Evolutionary conservation across 2,329 filamentous ascomycete genomes (phyloP).

Genomic region (Erysiphe neolycopersici): DNA sequence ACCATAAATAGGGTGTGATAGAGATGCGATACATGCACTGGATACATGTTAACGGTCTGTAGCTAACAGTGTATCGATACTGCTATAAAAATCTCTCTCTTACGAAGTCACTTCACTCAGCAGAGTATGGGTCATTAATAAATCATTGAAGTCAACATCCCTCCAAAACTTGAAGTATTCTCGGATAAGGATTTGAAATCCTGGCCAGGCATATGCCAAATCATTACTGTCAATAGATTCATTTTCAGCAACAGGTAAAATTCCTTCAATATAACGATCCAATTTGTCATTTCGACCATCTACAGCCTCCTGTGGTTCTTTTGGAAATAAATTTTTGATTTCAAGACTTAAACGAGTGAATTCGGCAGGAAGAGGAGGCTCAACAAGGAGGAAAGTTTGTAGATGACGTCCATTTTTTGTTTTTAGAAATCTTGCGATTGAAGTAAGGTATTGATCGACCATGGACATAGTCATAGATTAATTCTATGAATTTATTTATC

Average conservation of each 20-base stretch:
- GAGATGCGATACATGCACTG: conserved; percentile 59
- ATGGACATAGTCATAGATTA: conserved; percentile 24
- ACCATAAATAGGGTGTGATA: conserved; percentile 55
- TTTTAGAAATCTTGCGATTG: conserved; percentile 33
- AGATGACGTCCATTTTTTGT: conserved; percentile 36
- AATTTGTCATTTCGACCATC: conserved; percentile 16
- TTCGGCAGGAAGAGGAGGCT: conserved; percentile 38
- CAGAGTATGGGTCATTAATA: conserved; percentile 47
- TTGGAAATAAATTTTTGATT: conserved; percentile 25
- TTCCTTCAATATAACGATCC: conserved; percentile 33
- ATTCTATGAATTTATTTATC: not conserved
- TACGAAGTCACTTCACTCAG: conserved; percentile 53
- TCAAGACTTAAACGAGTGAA: conserved; percentile 44
- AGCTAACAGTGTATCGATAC: not conserved
- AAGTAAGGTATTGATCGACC: conserved; percentile 38
- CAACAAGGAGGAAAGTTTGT: conserved; percentile 45
- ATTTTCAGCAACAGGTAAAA: conserved; percentile 37
- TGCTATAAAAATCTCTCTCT: conserved; percentile 12
- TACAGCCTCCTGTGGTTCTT: not conserved
- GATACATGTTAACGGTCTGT: conserved; percentile 1
- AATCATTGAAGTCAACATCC: conserved; percentile 50
- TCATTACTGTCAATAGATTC: conserved; percentile 24
- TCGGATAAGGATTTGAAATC: conserved; percentile 54
- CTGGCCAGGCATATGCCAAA: conserved; percentile 41
- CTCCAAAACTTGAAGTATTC: conserved; percentile 61